These are phyloP conservation scores for Salix caprea DNA, from an alignment of 345 rosid genomes.

Conservation along the genomic window DNA sequence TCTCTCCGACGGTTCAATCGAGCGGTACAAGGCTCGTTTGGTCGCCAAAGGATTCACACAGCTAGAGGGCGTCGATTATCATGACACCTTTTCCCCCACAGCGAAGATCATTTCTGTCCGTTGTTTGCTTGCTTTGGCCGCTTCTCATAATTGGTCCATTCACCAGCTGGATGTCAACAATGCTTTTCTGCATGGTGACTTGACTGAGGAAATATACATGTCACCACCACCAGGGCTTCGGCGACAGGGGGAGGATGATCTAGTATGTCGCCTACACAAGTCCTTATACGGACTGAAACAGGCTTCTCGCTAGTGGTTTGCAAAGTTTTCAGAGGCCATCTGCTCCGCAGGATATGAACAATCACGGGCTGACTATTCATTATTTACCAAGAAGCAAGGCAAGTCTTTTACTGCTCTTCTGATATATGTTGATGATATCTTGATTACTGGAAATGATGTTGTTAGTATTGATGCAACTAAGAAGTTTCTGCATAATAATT, in stretches of 20 bases:
- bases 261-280: neutral
- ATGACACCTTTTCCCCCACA: neutral
- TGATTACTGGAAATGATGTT: neutral
- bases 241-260: neutral
- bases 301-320: neutral
- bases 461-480: neutral
- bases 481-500: neutral
- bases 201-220: neutral
- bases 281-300: neutral
- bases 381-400: neutral
- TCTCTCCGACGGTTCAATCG: neutral
- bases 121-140: neutral
- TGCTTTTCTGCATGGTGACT: neutral
- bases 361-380: neutral
- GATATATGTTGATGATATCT: neutral
- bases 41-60: neutral
- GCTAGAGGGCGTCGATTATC: neutral
- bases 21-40: neutral
- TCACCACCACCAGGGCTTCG: neutral
- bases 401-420: neutral
- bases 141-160: neutral
- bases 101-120: neutral
- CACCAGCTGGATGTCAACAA: no score
- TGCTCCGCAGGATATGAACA: neutral
- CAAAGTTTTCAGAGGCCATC: neutral